Base-by-base conservation (phyloP, 306 rosid genomes). In the Cucumis hystrix region DNA sequence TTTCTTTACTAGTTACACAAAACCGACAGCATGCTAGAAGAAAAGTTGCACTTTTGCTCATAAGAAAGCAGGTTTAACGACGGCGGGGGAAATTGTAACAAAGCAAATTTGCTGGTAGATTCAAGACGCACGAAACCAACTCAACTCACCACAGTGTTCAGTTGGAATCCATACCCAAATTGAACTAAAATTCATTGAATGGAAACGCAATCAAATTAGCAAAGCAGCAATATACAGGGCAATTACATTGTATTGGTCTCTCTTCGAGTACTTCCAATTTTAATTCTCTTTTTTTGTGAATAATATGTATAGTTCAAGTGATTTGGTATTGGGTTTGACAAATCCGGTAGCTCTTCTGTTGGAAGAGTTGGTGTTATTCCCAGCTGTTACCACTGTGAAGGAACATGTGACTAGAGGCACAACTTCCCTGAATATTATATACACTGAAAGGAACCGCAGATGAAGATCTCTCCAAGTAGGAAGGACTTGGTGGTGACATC, bases 341-440 rank as follows among this genome's bases (percentile, higher is more conserved):
- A n/a, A 37, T 67, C 30, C n/a, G 54, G 12, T 35, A 1, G 30
- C 3, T 17, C 71, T 13, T 13, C 45, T 64, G 25, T 8, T 35
- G 21, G 15, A 65, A 8, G 23, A 37, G 13, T 21, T 41, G 15
- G 62, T 28, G 33, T 43, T 86, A 86, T 86, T 85, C 91, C 97
- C 98, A 88, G 82, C 83, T 83, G 69, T 83, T 88, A 70, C 91
- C 90, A 85, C 80, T 79, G 84, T 89, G 89, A 18, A 87, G 78
- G 58, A 90, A 86, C 14, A 64, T 30, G 35, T 86, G 82, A 40
- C 84, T 65, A 15, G 83, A 58, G 76, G 54, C 5, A 47, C 6
- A 47, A 47, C 72, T 89, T 67, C 87, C 85, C 69, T 84, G 86
- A 77, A 65, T 62, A 17, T 68, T 84, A 80, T 52, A 55, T 2